These are phyloP conservation scores for Serendipita sp. DNA, from an alignment of 768 basidiomycete genomes.

Conservation along the genomic window DNA sequence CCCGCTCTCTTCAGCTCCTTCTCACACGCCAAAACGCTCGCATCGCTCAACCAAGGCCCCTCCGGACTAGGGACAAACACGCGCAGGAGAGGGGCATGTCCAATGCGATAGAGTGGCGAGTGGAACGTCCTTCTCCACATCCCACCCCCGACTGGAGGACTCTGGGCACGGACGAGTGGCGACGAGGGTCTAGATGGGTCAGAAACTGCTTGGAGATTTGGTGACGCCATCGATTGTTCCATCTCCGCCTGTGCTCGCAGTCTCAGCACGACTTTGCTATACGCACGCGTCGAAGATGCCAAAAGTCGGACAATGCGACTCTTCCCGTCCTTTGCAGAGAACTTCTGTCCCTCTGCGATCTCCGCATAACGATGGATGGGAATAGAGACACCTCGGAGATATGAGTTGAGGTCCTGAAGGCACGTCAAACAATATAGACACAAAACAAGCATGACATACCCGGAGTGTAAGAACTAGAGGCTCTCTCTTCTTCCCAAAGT, in stretches of 20 bases:
- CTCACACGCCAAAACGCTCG: constrained; percentile 69
- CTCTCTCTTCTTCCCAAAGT: constrained; percentile 29
- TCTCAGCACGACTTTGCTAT: constrained; percentile 64
- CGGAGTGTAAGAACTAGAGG: constrained; percentile 46
- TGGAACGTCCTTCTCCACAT: constrained; percentile 26
- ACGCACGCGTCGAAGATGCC: constrained; percentile 50
- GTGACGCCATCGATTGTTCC: constrained; percentile 20
- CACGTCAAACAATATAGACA: constrained; percentile 7
- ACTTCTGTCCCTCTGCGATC: constrained; percentile 28
- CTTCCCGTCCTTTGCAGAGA: constrained; percentile 9
- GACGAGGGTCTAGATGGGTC: background rate
- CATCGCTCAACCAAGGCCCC: constrained; percentile 74
- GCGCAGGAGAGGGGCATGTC: constrained; percentile 60
- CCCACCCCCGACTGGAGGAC: constrained; percentile 2
- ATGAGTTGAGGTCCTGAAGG: constrained; percentile 58
- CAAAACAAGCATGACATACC: constrained; percentile 25
- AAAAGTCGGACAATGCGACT: constrained; percentile 9
- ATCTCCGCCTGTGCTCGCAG: constrained; percentile 68
- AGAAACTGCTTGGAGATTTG: constrained; percentile 7
- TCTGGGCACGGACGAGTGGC: background rate
- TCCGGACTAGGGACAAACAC: constrained; percentile 79
- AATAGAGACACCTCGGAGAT: constrained; percentile 63
- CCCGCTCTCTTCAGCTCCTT: constrained; percentile 60
- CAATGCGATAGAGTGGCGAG: constrained; percentile 53
- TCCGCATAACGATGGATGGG: constrained; percentile 59